Base-by-base conservation (phyloP, 1,139 yeast genomes). In the Nematodospora anomalae region DNA sequence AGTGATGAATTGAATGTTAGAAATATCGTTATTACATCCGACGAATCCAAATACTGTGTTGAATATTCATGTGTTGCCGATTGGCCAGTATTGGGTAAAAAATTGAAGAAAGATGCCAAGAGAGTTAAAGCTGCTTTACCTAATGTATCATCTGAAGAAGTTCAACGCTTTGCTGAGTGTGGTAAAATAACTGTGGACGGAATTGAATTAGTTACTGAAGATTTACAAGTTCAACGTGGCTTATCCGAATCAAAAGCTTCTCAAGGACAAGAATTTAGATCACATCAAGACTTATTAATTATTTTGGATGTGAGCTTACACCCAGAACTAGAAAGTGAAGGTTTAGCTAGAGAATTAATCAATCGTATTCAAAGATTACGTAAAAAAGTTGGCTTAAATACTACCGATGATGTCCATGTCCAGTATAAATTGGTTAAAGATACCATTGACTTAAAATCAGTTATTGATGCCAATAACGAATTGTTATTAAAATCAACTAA, bases 1-100 rank as follows among this genome's bases (percentile, higher is more conserved):
- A 62, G 76, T 45, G 97, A 90, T 52, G 98, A 94, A 67, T 78
- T 94, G 61, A 94, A 94, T 57, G 85, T 94, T 42, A 84, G 97
- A 63, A 92, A 86, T 51, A 64, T 94, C 41, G 69, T 88, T 52
- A 83, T 94, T 52, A 89, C 97, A 22, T 75, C 88, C 21, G 97
- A 94, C 57, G 99, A 94, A 70, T 83, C 76, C 51, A 81, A 83
- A 57, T 90, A 89, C 57, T 94, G 92, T 52, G 97, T 94, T 45
- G 86, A 83, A 57, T 92, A 90, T 71, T 79, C 78, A 44, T 97
- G 92, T 33, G 95, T 86, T 60, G 98, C 98, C 32, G 99, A 94
- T 69, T 94, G 99, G 99, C 95, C 97, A 37, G 88, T 89, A 12
- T 77, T 94, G 50, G 99, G 99, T 68, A 92, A 92, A 76, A 92